These are phyloP conservation scores for Penicillium sp. DNA, from an alignment of 2,329 filamentous ascomycete genomes.

Conservation along the genomic window DNA sequence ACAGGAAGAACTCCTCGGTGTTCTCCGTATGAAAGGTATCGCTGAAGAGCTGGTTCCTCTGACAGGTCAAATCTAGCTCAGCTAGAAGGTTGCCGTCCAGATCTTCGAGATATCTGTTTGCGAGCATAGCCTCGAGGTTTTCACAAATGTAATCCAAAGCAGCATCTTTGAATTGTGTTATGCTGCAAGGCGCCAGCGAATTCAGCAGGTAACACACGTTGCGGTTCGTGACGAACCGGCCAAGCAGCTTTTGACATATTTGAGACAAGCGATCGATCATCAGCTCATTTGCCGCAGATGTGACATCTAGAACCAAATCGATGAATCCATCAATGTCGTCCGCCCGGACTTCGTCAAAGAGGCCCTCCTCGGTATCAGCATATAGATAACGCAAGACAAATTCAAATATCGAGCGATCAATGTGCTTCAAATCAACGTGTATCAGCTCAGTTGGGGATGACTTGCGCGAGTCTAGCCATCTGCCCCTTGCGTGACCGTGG, in stretches of 20 bases:
- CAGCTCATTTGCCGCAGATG: slow-evolving; percentile 87
- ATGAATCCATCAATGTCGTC: slow-evolving; percentile 79
- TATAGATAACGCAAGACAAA: slow-evolving; percentile 83
- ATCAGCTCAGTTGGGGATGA: slow-evolving; percentile 54
- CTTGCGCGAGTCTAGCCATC: slow-evolving; percentile 76
- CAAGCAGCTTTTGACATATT: slow-evolving; percentile 82
- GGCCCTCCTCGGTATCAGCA: slow-evolving; percentile 73
- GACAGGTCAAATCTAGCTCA: slow-evolving; percentile 78
- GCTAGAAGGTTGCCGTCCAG: slow-evolving; percentile 80
- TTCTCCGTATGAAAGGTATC: slow-evolving; percentile 58
- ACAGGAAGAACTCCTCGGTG: slow-evolving; percentile 57
- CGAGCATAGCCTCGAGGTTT: slow-evolving; percentile 87
- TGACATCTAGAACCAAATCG: slow-evolving; percentile 86
- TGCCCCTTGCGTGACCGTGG: slow-evolving; percentile 79
- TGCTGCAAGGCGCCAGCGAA: slow-evolving; percentile 78
- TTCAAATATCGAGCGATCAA: slow-evolving; percentile 71
- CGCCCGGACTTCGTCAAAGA: slow-evolving; percentile 77
- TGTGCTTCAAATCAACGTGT: slow-evolving; percentile 79
- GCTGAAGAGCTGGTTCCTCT: slow-evolving; percentile 66
- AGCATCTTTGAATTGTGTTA: slow-evolving; percentile 83
- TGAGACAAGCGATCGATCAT: slow-evolving; percentile 92
- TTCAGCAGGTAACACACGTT: slow-evolving; percentile 87
- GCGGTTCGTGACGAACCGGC: slow-evolving; percentile 78
- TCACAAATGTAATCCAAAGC: slow-evolving; percentile 89
- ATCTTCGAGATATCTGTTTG: slow-evolving; percentile 81